A percentile compares a stretch with the other conserved stretches of the same genome.
phyloP scores from a whole-genome alignment of 345 rosid species.

The Gossypium bickii region DNA sequence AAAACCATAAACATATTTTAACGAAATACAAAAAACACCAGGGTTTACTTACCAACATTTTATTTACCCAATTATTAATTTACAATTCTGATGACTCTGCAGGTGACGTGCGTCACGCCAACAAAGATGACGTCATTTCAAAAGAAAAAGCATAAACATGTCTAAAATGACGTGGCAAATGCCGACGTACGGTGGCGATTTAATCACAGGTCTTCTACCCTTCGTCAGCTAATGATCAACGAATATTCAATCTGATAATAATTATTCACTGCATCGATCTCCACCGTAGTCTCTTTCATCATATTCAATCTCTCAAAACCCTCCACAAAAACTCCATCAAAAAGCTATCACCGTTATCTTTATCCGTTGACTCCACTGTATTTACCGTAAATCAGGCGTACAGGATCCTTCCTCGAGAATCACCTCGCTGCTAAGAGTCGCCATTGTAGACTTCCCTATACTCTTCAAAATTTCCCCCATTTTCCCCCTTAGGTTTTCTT shows the following conservation, averaged over 20 bases:
- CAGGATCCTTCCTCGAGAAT: neutral
- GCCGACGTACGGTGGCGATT: neutral
- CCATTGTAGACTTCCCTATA: neutral
- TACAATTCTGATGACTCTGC: neutral
- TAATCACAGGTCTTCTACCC: neutral
- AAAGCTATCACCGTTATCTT: neutral
- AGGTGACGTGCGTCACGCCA: neutral
- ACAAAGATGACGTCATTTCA: neutral
- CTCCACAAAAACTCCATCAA: neutral
- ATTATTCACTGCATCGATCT: neutral
- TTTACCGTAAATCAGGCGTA: neutral
- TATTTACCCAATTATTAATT: too few species aligned
- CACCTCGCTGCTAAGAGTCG: neutral
- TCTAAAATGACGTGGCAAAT: neutral
- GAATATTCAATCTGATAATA: neutral
- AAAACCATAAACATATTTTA: too few species aligned
- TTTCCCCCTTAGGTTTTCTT: neutral
- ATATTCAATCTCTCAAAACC: neutral
- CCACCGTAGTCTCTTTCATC: neutral
- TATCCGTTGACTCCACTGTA: neutral
- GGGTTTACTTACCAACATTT: too few species aligned
- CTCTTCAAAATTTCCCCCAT: neutral
- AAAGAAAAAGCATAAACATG: neutral
- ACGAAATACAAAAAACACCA: too few species aligned
- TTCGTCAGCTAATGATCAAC: neutral